Conservation (phyloP, 805 yeast species). For the Candida corydali region DNA sequence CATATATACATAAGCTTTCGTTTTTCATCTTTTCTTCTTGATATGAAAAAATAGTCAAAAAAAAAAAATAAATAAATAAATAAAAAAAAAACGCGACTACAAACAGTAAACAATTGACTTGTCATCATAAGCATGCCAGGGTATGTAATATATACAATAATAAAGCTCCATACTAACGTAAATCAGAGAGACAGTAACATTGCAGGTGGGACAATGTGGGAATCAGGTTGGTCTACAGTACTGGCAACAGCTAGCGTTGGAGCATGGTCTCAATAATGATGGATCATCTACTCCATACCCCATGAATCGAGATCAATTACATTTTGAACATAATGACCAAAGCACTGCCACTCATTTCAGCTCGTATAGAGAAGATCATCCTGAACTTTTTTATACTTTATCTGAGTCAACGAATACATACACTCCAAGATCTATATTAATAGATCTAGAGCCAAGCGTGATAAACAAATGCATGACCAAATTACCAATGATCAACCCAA, state of each 20-base stretch:
- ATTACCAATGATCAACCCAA: conserved; percentile 70
- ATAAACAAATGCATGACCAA: conserved; percentile 55
- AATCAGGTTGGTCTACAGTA: conserved; percentile 91
- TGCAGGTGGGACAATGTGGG: conserved; percentile 92
- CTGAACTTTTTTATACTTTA: conserved; percentile 77
- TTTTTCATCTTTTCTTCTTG: too few species aligned
- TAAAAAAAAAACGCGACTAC: neutral
- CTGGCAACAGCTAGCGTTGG: conserved; percentile 84
- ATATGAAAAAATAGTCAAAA: too few species aligned
- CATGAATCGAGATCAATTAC: conserved; percentile 15
- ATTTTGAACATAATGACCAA: conserved; percentile 5
- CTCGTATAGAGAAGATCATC: conserved; percentile 51
- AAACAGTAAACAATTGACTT: neutral
- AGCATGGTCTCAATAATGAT: conserved; percentile 76
- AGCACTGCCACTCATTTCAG: neutral
- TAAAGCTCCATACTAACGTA: conserved; percentile 1
- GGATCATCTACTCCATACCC: conserved; percentile 47
- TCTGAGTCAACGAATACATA: conserved; percentile 70
- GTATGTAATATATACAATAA: conserved; percentile 7
- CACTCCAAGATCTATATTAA: conserved; percentile 81
- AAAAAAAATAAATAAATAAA: conserved; percentile 2
- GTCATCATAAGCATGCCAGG: conserved; percentile 12
- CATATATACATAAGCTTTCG: too few species aligned
- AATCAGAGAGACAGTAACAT: conserved; percentile 58
- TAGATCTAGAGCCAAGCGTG: conserved; percentile 91